Percentiles rank a stretch among this genome's conserved stretches.
Conservation (phyloP, 305 asterid species). For the Solanum hybrid region DNA sequence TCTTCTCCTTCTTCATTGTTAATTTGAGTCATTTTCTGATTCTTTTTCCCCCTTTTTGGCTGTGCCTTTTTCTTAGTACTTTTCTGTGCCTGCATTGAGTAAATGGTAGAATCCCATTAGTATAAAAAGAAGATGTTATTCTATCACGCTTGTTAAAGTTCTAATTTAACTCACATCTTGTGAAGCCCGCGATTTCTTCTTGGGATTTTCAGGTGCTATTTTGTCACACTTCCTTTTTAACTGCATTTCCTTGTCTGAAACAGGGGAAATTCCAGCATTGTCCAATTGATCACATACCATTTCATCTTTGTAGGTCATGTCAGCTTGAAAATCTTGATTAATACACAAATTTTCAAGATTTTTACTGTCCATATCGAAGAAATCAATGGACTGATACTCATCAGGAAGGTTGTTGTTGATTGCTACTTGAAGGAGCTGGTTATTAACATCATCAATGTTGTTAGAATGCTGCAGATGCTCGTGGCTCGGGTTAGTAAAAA, state of each 20-base stretch:
- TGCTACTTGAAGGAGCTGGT: constrained; percentile 1
- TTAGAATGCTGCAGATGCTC: constrained; percentile 1
- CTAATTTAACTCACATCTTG: constrained; percentile 37
- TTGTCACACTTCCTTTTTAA: constrained; percentile 30
- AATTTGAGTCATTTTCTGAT: constrained; percentile 23
- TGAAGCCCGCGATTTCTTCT: constrained; percentile 45
- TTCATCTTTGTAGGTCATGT: constrained; percentile 20
- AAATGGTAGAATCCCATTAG: neutral
- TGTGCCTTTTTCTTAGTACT: constrained; percentile 12
- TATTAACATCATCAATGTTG: constrained; percentile 1
- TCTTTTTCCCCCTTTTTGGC: constrained; percentile 36
- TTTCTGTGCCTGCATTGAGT: constrained; percentile 29
- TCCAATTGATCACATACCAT: constrained; percentile 2
- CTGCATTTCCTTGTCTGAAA: constrained; percentile 19
- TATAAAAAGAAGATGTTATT: neutral
- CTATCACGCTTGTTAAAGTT: neutral
- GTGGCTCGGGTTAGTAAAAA: constrained; percentile 5
- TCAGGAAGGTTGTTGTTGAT: neutral
- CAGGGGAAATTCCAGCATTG: constrained; percentile 1
- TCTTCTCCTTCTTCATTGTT: constrained; percentile 17
- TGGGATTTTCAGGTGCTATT: constrained; percentile 20
- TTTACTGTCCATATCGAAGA: constrained; percentile 6
- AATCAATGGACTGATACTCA: constrained; percentile 19
- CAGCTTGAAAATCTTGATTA: constrained; percentile 21
- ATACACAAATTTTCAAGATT: neutral